These are phyloP conservation scores for Eucalyptus victrix DNA, from an alignment of 345 rosid species.

Conservation along the genomic window DNA sequence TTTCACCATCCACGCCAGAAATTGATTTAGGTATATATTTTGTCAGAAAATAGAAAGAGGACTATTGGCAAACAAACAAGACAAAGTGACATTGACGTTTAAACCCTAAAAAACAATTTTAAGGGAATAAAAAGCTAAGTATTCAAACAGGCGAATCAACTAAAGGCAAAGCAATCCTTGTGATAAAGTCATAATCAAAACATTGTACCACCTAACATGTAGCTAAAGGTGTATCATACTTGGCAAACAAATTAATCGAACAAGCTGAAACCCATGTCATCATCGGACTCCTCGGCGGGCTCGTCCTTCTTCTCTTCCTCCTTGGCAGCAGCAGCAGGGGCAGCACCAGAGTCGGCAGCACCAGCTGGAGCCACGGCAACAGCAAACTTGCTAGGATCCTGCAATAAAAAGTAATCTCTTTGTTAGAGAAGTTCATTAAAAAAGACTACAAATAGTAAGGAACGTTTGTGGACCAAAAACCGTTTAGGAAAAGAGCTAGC, in stretches of 20 bases:
- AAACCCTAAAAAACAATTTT: neutral
- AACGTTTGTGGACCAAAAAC: neutral
- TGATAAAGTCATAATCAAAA: neutral
- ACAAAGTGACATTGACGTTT: neutral
- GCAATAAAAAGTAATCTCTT: neutral
- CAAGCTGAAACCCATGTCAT: conserved; percentile 77
- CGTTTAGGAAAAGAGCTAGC: neutral
- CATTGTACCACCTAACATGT: neutral
- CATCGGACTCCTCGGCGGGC: conserved; percentile 83
- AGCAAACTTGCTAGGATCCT: conserved; percentile 85
- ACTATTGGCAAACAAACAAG: neutral
- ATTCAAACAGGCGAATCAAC: neutral
- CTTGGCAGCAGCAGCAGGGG: conserved; percentile 29
- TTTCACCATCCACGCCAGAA: neutral
- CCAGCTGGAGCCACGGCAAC: conserved; percentile 32
- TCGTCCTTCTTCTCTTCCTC: conserved; percentile 70
- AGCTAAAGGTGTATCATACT: neutral
- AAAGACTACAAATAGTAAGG: neutral
- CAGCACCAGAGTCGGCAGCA: conserved; percentile 3
- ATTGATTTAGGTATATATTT: neutral
- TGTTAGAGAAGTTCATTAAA: neutral
- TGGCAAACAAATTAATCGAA: conserved; percentile 30
- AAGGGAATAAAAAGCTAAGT: neutral
- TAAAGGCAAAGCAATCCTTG: neutral
- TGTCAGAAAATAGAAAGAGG: neutral